These are phyloP conservation scores for Darksidea phi DNA, from an alignment of 495 filamentous ascomycete species.

Conservation along the genomic window DNA sequence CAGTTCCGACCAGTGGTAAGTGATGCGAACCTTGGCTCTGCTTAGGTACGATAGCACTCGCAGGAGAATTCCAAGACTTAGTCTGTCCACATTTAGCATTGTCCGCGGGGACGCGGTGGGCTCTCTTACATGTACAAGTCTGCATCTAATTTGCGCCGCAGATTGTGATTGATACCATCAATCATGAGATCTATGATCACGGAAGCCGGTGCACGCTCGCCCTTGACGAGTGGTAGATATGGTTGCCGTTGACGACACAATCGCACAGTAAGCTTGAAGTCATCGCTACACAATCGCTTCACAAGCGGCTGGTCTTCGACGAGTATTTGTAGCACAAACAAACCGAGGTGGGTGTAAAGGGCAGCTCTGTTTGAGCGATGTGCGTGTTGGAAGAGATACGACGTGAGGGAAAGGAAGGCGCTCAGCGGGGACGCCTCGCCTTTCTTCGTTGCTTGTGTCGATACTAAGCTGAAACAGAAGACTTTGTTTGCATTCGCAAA, in stretches of 20 bases:
- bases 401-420: constrained; percentile 81
- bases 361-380: constrained; percentile 75
- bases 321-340: constrained; percentile 80
- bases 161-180: constrained; percentile 91
- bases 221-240: constrained; percentile 71
- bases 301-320: constrained; percentile 83
- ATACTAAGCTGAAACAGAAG: constrained; percentile 82
- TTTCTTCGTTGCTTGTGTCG: constrained; percentile 58
- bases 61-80: constrained; percentile 73
- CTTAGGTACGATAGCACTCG: constrained; percentile 81
- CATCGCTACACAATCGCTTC: constrained; percentile 81
- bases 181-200: constrained; percentile 80
- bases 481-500: constrained; percentile 94
- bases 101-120: not conserved
- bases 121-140: constrained; percentile 68
- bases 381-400: constrained; percentile 90
- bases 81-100: constrained; percentile 24
- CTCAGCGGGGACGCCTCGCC: constrained; percentile 73
- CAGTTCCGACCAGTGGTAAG: constrained; percentile 94
- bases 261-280: constrained; percentile 70
- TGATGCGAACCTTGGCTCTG: constrained; percentile 56
- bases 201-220: constrained; percentile 68
- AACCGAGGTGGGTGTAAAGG: constrained; percentile 76
- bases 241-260: constrained; percentile 89
- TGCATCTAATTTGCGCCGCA: constrained; percentile 78